A percentile compares a stretch with the other conserved stretches of the same genome.
Evolutionary conservation across 129 eudicot species (phyloP).

Genomic region (Saussurea involucrata): DNA sequence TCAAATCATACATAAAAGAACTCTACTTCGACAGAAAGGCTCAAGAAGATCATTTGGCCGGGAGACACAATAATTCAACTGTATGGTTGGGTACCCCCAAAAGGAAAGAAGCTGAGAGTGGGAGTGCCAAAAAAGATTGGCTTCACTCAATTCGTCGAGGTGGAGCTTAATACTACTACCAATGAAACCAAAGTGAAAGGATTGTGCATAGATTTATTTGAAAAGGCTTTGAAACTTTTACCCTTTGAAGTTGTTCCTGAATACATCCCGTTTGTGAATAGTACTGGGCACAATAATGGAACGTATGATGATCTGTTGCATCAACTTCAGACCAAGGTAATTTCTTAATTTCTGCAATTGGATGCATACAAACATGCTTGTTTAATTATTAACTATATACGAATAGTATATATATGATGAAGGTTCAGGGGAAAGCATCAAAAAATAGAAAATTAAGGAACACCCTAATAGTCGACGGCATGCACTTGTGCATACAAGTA

Average conservation of each 20-base stretch:
- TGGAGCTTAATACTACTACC: constrained; percentile 2
- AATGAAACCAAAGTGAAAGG: constrained; percentile 19
- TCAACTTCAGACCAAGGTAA: constrained; percentile 1
- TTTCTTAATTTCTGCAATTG: not conserved
- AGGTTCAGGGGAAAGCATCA: no score
- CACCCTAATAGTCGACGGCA: no score
- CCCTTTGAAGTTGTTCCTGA: constrained; percentile 23
- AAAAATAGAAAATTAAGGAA: no score
- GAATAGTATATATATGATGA: no score
- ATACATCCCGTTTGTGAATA: constrained; percentile 6
- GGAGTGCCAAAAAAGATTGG: constrained; percentile 38
- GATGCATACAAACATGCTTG: not conserved
- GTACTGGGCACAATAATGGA: not conserved
- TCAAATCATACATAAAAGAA: not conserved
- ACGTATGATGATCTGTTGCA: constrained; percentile 26
- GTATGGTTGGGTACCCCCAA: constrained; percentile 29
- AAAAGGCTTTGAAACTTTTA: constrained; percentile 8
- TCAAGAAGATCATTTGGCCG: constrained; percentile 36
- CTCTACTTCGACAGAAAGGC: not conserved
- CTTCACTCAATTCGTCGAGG: constrained; percentile 29
- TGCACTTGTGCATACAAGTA: no score
- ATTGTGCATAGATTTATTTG: constrained; percentile 38
- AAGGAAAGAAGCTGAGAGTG: constrained; percentile 22
- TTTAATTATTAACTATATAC: not conserved
- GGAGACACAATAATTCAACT: constrained; percentile 35